Conservation (phyloP, 345 rosid species). For the Hypericum perforatum region DNA sequence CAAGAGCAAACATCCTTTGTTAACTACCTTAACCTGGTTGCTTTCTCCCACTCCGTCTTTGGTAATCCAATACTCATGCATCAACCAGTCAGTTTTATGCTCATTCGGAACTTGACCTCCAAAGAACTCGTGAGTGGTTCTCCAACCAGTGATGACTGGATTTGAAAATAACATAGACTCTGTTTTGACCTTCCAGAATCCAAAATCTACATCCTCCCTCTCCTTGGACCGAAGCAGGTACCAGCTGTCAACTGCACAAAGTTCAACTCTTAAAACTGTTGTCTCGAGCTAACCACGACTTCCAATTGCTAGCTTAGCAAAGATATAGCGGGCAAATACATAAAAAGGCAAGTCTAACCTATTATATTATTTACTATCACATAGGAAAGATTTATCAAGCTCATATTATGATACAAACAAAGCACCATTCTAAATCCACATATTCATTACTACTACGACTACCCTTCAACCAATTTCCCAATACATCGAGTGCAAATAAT, state of each 20-base stretch:
- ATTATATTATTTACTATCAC: too few species aligned
- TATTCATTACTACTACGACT: too few species aligned
- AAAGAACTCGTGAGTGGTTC: constrained; percentile 25
- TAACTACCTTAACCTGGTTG: constrained; percentile 25
- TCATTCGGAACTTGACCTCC: constrained; percentile 25
- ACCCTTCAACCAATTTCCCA: too few species aligned
- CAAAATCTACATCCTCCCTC: constrained; percentile 10
- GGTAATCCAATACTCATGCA: constrained; percentile 32
- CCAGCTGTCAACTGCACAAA: constrained; percentile 27
- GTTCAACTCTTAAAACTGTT: not conserved
- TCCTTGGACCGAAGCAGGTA: constrained; percentile 23
- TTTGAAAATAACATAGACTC: constrained; percentile 28
- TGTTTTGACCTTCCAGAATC: constrained; percentile 35
- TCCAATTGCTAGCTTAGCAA: too few species aligned
- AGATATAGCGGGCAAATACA: too few species aligned
- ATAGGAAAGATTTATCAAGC: too few species aligned
- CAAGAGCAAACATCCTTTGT: not conserved
- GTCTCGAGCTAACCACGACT: not conserved
- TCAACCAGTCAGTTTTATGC: constrained; percentile 31
- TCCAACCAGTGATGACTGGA: constrained; percentile 35
- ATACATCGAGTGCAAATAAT: too few species aligned
- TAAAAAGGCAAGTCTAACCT: too few species aligned
- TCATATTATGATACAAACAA: too few species aligned
- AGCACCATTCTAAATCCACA: too few species aligned
- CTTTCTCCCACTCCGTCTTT: constrained; percentile 16